Conservation (phyloP, 257 asterid species). For the Lycium ferocissimum region DNA sequence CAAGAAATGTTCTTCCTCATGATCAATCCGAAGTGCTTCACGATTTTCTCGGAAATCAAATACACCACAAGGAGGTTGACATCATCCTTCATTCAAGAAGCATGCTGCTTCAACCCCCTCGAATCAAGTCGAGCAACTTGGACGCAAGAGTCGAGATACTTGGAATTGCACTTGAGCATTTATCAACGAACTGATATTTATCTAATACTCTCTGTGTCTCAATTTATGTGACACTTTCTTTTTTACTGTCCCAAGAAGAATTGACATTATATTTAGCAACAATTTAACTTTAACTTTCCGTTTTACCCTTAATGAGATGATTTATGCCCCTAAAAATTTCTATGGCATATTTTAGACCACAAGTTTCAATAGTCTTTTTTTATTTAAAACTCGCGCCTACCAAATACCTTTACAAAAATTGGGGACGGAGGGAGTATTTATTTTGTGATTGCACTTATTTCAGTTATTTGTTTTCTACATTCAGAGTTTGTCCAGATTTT, state of each 20-base stretch:
- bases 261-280: too few relatives aligned
- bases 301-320: too few relatives aligned
- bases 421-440: neutral
- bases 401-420: too few relatives aligned
- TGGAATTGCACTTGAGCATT: neutral
- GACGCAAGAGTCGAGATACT: neutral
- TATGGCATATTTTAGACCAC: too few relatives aligned
- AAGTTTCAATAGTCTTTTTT: too few relatives aligned
- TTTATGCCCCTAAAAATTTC: too few relatives aligned
- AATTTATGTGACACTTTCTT: too few relatives aligned
- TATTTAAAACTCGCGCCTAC: too few relatives aligned
- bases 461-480: neutral
- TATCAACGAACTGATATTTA: neutral
- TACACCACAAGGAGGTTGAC: neutral
- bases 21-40: neutral
- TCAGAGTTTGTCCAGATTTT: slow-evolving; percentile 11
- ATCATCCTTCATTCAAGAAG: neutral
- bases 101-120: neutral
- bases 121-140: neutral
- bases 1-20: neutral
- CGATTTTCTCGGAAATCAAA: neutral
- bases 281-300: too few relatives aligned
- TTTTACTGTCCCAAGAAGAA: too few relatives aligned
- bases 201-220: too few relatives aligned
- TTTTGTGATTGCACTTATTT: neutral